Evolutionary conservation across 2,329 filamentous ascomycete genomes (phyloP), one percentile per base, ranked within the genome.

Genomic region (Arthroderma sp.): DNA sequence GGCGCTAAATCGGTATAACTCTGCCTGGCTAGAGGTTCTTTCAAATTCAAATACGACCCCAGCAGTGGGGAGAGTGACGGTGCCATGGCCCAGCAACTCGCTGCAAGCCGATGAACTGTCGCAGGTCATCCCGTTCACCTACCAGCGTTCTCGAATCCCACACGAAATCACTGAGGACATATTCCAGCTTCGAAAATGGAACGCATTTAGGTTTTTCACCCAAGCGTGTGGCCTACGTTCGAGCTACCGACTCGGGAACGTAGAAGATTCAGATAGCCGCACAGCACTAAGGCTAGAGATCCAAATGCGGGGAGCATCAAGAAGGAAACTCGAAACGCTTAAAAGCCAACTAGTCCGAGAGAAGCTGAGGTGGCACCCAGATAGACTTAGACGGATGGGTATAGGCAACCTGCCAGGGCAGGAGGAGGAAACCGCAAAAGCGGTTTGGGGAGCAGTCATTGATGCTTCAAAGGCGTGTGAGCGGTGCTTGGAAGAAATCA

Each of bases 121-220:
- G 29, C 40, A 46, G n/a, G 32, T 45, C 15, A 38, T 39, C 29
- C n/a, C 8, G 4, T 38, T 36, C 4, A 33, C 41, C 15, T 11
- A 33, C 4, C 31, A 36, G 6, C 41, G 43, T 31, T 45, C 40
- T 31, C 43, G 22, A 15, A 32, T 22, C 34, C 43, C 46, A n/a
- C 15, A 11, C 5, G 29, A 48, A 31, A 48, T 48, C 33, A 38
- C 28, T 1, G 28, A 45, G 4, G 28, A 40, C 30, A 29, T 36
- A 32, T 50, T 45, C 38, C 31, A 48, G 5, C 47, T 50, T 15
- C 49, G 45, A 42, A 43, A 46, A 42, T 52, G 50, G 50, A 52
- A 51, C 15, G 47, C 43, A 15, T 52, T 51, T 32, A 43, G 31
- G 9, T 52, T 52, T 39, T 51, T 49, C 33, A 29, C 48, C 7